Conservation (phyloP, 495 filamentous ascomycete genomes). For the Neurospora africana region DNA sequence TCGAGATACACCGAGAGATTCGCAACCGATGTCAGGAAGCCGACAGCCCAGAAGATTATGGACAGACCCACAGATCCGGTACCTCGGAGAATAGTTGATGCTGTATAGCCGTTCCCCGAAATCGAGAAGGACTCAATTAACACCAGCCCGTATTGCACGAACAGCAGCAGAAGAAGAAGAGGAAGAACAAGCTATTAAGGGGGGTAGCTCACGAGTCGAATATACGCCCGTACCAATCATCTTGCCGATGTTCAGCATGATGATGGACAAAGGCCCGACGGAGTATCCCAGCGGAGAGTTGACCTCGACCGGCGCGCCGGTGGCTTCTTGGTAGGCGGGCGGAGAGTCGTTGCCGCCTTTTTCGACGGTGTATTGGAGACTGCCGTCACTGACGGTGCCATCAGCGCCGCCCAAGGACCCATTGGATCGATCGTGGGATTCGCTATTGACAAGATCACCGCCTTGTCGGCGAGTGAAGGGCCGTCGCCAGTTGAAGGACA, state of each 20-base stretch:
- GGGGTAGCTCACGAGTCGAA: slow-evolving; percentile 42
- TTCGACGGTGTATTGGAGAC: slow-evolving; percentile 39
- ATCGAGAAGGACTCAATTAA: not conserved
- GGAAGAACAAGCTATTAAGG: not conserved
- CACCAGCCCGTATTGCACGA: not conserved
- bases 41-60: slow-evolving; percentile 53
- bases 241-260: slow-evolving; percentile 52
- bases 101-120: slow-evolving; percentile 17
- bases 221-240: slow-evolving; percentile 61
- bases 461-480: slow-evolving; percentile 11
- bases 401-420: not conserved
- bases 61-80: slow-evolving; percentile 50
- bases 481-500: slow-evolving; percentile 19
- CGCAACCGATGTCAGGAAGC: slow-evolving; percentile 40
- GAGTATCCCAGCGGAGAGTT: slow-evolving; percentile 50
- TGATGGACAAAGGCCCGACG: slow-evolving; percentile 43
- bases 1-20: slow-evolving; percentile 49
- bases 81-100: slow-evolving; percentile 42
- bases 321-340: slow-evolving; percentile 51
- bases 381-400: slow-evolving; percentile 28
- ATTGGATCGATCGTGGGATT: not conserved
- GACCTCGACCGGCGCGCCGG: slow-evolving; percentile 51
- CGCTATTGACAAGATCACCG: not conserved
- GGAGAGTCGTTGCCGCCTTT: slow-evolving; percentile 45
- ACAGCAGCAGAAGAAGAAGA: no score